Conservation (phyloP, 2,329 filamentous ascomycete genomes). For the Cladosporium sp. region DNA sequence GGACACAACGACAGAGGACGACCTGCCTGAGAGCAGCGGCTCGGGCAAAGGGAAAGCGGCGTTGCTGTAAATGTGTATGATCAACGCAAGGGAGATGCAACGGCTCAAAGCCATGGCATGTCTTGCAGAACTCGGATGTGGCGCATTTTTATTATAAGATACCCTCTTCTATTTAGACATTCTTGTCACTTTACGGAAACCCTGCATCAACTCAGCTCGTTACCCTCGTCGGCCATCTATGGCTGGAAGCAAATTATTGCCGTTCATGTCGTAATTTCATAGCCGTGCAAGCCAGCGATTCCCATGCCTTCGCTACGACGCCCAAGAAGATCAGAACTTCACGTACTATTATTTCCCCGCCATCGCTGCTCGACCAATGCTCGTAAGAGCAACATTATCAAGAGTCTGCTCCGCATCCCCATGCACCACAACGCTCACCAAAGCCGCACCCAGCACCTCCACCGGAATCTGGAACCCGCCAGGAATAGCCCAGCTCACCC, state of each 20-base stretch:
- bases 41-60: not conserved
- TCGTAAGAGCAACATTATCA: conserved; percentile 25
- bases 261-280: not conserved
- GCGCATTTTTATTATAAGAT: not conserved
- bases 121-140: not conserved
- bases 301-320: not conserved
- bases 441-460: conserved; percentile 25
- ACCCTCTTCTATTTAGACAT: not conserved
- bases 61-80: not conserved
- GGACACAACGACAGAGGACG: conserved; percentile 2
- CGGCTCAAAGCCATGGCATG: not conserved
- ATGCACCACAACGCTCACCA: conserved; percentile 25
- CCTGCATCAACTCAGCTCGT: not conserved
- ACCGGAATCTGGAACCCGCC: conserved; percentile 24
- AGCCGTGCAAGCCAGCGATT: not conserved
- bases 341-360: not conserved
- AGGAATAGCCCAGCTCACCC: conserved; percentile 20
- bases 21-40: not conserved
- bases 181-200: not conserved
- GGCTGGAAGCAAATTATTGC: not conserved
- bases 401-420: conserved; percentile 20
- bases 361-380: conserved; percentile 21
- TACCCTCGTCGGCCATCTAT: not conserved
- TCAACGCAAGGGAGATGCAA: not conserved
- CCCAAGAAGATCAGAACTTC: not conserved